These are phyloP conservation scores for Euclidium syriacum DNA, from an alignment of 345 rosid genomes.

Conservation along the genomic window DNA sequence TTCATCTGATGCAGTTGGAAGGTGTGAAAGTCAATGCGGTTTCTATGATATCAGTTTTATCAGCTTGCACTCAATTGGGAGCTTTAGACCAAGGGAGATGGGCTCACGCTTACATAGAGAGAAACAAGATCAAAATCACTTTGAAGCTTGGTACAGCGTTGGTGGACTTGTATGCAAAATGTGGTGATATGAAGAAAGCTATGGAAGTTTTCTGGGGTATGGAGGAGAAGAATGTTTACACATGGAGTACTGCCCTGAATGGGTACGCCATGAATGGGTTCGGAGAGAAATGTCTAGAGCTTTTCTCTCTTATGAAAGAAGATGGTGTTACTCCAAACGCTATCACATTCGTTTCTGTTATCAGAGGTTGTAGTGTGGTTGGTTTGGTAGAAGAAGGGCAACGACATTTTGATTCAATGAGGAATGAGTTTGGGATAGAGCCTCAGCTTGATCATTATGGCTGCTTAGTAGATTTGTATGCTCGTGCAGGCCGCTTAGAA, in stretches of 20 bases:
- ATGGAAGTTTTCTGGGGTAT: constrained; percentile 50
- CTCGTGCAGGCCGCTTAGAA: constrained; percentile 46
- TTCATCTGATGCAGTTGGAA: constrained; percentile 56
- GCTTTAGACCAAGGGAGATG: constrained; percentile 62
- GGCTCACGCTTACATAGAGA: constrained; percentile 53
- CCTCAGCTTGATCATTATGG: constrained; percentile 65
- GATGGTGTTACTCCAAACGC: constrained; percentile 41
- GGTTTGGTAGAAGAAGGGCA: constrained; percentile 56
- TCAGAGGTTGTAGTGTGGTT: constrained; percentile 53
- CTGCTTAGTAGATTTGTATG: constrained; percentile 63
- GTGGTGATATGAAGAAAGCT: constrained; percentile 48
- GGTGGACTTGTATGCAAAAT: constrained; percentile 59
- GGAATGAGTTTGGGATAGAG: constrained; percentile 40
- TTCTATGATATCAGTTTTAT: constrained; percentile 51
- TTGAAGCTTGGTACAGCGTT: constrained; percentile 52
- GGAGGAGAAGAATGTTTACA: constrained; percentile 53
- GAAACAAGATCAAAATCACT: constrained; percentile 40
- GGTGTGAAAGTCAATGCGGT: constrained; percentile 51
- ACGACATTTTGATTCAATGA: constrained; percentile 45
- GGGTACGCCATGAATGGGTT: constrained; percentile 59
- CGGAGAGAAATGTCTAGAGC: constrained; percentile 45
- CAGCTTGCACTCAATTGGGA: constrained; percentile 58
- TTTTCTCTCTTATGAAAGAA: constrained; percentile 45
- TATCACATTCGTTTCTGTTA: constrained; percentile 45
- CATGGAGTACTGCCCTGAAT: constrained; percentile 57